Conservation (phyloP, 2,329 filamentous ascomycete genomes). For the Alternaria infectoria region DNA sequence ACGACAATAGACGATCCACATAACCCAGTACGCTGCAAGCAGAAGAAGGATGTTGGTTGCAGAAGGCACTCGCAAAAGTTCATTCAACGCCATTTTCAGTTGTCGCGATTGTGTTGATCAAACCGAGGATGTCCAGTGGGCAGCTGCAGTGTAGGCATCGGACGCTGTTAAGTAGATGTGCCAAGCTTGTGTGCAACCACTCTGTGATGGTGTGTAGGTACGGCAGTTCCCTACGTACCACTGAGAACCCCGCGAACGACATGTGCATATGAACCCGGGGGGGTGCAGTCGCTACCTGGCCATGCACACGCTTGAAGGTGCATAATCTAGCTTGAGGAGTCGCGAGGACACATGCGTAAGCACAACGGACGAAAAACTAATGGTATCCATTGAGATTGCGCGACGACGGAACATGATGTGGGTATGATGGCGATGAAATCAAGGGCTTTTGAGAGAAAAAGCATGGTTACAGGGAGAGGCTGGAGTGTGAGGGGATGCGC, state of each 20-base stretch:
- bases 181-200: not conserved
- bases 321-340: not conserved
- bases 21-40: not conserved
- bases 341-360: not conserved
- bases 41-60: not conserved
- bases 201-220: not conserved
- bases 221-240: not conserved
- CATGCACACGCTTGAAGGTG: not conserved
- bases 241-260: not conserved
- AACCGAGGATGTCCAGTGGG: not conserved
- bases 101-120: not conserved
- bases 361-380: not conserved
- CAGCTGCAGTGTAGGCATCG: not conserved
- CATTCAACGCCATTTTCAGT: not conserved
- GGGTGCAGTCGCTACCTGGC: not conserved
- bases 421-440: not conserved
- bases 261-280: not conserved
- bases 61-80: not conserved
- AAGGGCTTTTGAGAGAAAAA: not conserved
- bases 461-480: not conserved
- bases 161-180: not conserved
- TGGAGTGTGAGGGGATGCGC: not conserved
- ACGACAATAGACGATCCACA: constrained; percentile 9
- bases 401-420: not conserved
- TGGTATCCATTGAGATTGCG: not conserved